Percentiles rank a stretch among this genome's conserved stretches.
Conservation (phyloP, 306 rosid genomes). For the Sechiopsis laciniata region DNA sequence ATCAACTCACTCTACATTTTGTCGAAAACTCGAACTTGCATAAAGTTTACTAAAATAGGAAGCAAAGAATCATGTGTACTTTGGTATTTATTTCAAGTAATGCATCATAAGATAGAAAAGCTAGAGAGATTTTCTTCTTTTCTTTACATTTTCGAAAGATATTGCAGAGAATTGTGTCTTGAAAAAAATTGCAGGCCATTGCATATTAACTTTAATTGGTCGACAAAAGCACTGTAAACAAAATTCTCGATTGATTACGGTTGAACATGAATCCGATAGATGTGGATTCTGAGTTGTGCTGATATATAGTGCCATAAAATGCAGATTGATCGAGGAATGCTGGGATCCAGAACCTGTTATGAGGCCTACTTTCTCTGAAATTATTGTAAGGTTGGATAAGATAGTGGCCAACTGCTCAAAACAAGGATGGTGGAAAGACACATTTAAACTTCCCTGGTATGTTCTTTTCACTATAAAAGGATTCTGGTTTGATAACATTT, state of each 20-base stretch:
- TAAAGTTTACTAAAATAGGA: background rate
- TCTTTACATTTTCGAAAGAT: background rate
- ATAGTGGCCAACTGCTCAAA: slow-evolving; percentile 80
- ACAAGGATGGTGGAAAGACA: slow-evolving; percentile 98
- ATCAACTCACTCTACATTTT: background rate
- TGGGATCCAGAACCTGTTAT: slow-evolving; percentile 76
- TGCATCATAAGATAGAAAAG: background rate
- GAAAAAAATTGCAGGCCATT: background rate
- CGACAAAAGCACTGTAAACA: background rate
- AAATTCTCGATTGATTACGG: background rate
- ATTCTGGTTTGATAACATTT: background rate
- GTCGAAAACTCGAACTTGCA: background rate
- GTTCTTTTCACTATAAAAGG: slow-evolving; percentile 25
- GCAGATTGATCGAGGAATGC: slow-evolving; percentile 95
- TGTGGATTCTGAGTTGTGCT: background rate
- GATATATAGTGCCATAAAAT: background rate
- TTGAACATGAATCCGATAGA: background rate
- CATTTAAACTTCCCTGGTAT: slow-evolving; percentile 96
- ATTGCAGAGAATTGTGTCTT: background rate
- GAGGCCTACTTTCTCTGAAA: slow-evolving; percentile 85
- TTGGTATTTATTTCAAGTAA: background rate
- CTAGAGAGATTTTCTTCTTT: background rate
- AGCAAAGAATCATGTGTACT: background rate
- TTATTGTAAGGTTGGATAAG: slow-evolving; percentile 70
- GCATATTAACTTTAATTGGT: background rate